Conservation (phyloP, 208 protist genomes). For the Zelonia costaricensis region DNA sequence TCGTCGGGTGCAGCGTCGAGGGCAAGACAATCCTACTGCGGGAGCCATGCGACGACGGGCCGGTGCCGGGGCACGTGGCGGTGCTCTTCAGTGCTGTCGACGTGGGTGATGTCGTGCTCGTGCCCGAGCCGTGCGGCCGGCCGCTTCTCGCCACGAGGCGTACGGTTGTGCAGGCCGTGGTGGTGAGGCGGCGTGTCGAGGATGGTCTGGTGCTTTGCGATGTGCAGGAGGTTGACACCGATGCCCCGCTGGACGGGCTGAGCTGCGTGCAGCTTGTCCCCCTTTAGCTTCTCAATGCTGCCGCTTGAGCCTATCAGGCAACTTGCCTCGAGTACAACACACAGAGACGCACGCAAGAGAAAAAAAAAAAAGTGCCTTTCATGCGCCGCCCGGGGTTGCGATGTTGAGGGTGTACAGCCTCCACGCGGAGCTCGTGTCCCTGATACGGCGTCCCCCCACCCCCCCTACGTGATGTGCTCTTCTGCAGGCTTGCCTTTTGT, state of each 20-base stretch:
- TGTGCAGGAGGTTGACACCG: conserved; percentile 34
- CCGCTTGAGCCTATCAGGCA: not conserved
- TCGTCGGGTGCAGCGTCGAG: conserved; percentile 31
- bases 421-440: too few relatives aligned
- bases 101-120: conserved; percentile 49
- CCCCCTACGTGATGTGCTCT: not conserved
- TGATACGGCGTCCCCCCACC: not conserved
- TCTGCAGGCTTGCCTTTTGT: not conserved
- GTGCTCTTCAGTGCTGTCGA: conserved; percentile 41
- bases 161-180: conserved; percentile 37
- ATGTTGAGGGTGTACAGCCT: too few relatives aligned
- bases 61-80: conserved; percentile 27
- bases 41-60: conserved; percentile 13
- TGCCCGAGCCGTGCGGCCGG: conserved; percentile 15
- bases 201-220: conserved; percentile 44
- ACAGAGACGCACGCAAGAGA: not conserved
- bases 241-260: conserved; percentile 32
- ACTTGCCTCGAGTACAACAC: not conserved
- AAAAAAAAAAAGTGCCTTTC: conserved; percentile 7
- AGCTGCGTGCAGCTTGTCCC: conserved; percentile 52
- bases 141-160: not conserved
- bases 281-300: conserved; percentile 24
- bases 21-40: conserved; percentile 15
- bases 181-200: conserved; percentile 27
- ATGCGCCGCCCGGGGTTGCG: too few relatives aligned